Evolutionary conservation across 208 protist species (phyloP).

Genomic region (Crithidia fasciculata): DNA sequence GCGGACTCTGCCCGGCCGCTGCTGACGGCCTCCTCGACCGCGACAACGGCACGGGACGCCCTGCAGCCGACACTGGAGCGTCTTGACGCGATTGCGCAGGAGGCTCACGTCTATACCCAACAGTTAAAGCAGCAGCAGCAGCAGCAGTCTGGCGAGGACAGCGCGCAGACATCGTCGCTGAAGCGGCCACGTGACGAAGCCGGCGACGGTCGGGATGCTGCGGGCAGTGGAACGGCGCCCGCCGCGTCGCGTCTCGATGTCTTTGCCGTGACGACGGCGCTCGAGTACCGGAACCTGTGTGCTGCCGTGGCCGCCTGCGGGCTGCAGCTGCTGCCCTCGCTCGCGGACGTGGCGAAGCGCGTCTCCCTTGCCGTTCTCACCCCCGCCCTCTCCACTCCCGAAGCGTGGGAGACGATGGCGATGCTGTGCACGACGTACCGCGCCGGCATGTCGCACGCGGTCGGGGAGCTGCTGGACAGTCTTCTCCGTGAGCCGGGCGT

Average conservation of each 20-base stretch:
- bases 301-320: conserved; percentile 39
- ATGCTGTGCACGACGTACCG: conserved; percentile 60
- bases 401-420: conserved; percentile 64
- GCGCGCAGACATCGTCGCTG: neutral
- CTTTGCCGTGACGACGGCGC: conserved; percentile 54
- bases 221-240: neutral
- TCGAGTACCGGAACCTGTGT: conserved; percentile 47
- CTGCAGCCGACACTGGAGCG: conserved; percentile 37
- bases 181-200: conserved; percentile 19
- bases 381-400: conserved; percentile 43
- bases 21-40: conserved; percentile 13
- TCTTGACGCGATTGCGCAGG: conserved; percentile 58
- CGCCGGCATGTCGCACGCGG: conserved; percentile 49
- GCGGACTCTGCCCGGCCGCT: conserved; percentile 4
- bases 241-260: conserved; percentile 37
- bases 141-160: neutral
- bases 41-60: conserved; percentile 28
- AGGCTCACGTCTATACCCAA: conserved; percentile 49
- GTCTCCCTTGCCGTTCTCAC: conserved; percentile 51
- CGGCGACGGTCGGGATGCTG: neutral
- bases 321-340: conserved; percentile 59
- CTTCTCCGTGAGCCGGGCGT: conserved; percentile 48
- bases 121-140: conserved; percentile 18
- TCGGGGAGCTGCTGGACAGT: conserved; percentile 55
- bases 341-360: conserved; percentile 54